Percentiles rank a stretch among this genome's conserved stretches.
Conservation (phyloP, 148 eudicot species). For the Amaranthus palmeri region DNA sequence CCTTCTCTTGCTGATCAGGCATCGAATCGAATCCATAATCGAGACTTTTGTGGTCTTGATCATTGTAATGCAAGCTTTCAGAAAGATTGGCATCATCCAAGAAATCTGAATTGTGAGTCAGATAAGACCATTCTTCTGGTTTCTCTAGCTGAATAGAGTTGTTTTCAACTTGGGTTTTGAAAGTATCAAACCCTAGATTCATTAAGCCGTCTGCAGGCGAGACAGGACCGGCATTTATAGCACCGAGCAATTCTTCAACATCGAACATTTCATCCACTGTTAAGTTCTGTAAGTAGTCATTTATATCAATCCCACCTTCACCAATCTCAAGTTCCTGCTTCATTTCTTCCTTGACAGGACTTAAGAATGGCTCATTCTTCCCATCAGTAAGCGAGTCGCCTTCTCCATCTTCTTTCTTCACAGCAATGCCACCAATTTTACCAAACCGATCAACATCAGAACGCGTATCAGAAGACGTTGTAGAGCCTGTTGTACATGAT, state of each 20-base stretch:
- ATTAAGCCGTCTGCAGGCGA: background rate
- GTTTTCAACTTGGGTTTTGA: conserved; percentile 12
- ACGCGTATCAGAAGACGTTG: conserved; percentile 23
- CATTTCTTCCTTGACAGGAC: conserved; percentile 26
- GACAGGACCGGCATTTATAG: conserved; percentile 26
- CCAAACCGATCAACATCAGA: conserved; percentile 30
- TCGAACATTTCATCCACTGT: conserved; percentile 46
- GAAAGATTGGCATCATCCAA: conserved; percentile 13
- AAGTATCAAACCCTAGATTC: background rate
- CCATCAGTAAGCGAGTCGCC: too few relatives aligned
- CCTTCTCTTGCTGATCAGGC: conserved; percentile 22
- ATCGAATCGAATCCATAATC: conserved; percentile 41
- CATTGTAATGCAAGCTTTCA: conserved; percentile 12
- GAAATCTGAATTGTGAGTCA: conserved; percentile 8
- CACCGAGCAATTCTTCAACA: conserved; percentile 49
- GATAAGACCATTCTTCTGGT: background rate
- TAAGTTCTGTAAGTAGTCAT: conserved; percentile 15
- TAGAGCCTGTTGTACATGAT: conserved; percentile 23
- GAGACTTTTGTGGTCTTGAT: background rate
- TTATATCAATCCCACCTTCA: conserved; percentile 19
- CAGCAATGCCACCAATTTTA: background rate
- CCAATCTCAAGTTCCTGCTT: conserved; percentile 1
- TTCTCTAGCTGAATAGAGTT: conserved; percentile 10
- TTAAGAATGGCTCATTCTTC: background rate
- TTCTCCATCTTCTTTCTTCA: conserved; percentile 13